phyloP scores from a whole-genome alignment of 306 rosid genomes.

The Cajanus cajan region DNA sequence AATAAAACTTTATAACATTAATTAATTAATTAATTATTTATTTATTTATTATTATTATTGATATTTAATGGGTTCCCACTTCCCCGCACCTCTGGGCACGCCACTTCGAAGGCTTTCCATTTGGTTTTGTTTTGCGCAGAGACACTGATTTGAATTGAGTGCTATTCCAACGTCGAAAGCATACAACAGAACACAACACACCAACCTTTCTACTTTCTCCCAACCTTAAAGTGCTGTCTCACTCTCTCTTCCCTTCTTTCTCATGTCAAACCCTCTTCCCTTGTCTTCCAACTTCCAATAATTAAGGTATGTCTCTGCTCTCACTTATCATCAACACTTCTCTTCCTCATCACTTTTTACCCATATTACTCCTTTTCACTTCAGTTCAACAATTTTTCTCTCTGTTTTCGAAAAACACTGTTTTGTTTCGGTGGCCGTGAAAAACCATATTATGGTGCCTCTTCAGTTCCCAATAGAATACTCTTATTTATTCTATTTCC shows the following conservation, averaged over 20 bases:
- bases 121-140: neutral
- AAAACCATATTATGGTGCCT: no score
- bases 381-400: no score
- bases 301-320: no score
- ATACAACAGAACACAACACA: neutral
- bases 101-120: constrained; percentile 25
- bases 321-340: no score
- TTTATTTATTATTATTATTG: neutral
- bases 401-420: no score
- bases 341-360: no score
- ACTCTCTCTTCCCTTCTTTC: no score
- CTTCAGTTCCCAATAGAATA: constrained; percentile 1
- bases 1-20: no score
- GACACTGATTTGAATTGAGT: constrained; percentile 25
- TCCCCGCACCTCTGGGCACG: constrained; percentile 4
- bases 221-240: constrained; percentile 8
- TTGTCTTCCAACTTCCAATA: no score
- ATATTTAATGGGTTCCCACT: constrained; percentile 22
- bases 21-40: no score
- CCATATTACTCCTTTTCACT: no score
- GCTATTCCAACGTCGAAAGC: constrained; percentile 75
- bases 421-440: neutral
- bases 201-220: constrained; percentile 15
- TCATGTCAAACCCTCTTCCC: no score
- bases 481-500: neutral